A percentile compares a stretch with the other conserved stretches of the same genome.
Conservation (phyloP, 2,329 filamentous ascomycete species). For the Emericellopsis cladophorae region DNA sequence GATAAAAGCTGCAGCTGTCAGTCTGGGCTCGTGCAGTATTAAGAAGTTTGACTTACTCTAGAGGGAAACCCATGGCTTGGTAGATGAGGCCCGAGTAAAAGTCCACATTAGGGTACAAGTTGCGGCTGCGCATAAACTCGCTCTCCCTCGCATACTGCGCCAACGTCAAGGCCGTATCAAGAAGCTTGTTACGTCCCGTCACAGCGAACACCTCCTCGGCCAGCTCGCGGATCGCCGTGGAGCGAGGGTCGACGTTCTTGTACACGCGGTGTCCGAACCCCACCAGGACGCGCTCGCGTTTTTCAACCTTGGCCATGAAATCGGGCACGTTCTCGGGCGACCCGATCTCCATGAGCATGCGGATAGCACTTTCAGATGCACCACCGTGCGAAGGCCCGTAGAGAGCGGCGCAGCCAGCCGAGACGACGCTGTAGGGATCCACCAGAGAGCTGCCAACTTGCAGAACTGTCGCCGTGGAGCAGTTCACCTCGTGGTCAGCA, state of each 20-base stretch:
- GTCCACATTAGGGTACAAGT: constrained; percentile 37
- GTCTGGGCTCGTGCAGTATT: not conserved
- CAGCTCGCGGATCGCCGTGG: constrained; percentile 32
- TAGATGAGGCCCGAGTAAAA: constrained; percentile 40
- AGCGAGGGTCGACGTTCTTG: constrained; percentile 39
- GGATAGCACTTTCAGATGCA: constrained; percentile 44
- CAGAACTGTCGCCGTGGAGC: constrained; percentile 41
- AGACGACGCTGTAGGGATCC: constrained; percentile 40
- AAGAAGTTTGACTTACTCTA: constrained; percentile 18
- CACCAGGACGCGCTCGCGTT: constrained; percentile 35
- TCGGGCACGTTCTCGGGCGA: constrained; percentile 34
- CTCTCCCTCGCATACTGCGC: constrained; percentile 30
- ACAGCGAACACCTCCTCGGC: constrained; percentile 36
- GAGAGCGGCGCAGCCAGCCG: constrained; percentile 36
- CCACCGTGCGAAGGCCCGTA: constrained; percentile 47
- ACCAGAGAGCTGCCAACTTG: constrained; percentile 43
- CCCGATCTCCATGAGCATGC: constrained; percentile 38
- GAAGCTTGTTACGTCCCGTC: constrained; percentile 35
- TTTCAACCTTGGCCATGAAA: constrained; percentile 36
- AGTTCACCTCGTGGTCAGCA: constrained; percentile 46
- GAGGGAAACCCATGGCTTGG: constrained; percentile 38
- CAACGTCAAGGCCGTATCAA: constrained; percentile 32
- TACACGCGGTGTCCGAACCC: constrained; percentile 44
- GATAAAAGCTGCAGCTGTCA: constrained; percentile 24
- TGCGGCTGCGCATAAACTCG: constrained; percentile 34